Evolutionary conservation across 2,329 filamentous ascomycete species (phyloP), one percentile per base, ranked within the genome.

Genomic region (Pyrenochaeta sp.): DNA sequence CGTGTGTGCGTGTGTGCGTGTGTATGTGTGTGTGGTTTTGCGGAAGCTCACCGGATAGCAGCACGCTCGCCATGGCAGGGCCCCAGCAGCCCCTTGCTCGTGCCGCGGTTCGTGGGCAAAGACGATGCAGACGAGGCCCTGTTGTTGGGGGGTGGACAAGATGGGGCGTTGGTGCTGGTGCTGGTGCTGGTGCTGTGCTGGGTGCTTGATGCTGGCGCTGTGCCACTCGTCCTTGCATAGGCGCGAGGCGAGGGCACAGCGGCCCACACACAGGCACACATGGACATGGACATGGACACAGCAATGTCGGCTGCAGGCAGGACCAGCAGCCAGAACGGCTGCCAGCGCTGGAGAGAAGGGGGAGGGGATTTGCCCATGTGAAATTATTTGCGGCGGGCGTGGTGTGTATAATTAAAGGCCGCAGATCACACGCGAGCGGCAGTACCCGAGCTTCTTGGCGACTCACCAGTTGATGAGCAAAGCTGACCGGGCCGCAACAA

Each of bases 341-440:
- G n/a, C n/a, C n/a, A n/a, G n/a, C n/a, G n/a, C n/a, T n/a, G n/a
- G n/a, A n/a, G n/a, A n/a, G n/a, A n/a, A n/a, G n/a, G n/a, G n/a
- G n/a, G n/a, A n/a, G n/a, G n/a, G n/a, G n/a, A n/a, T n/a, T n/a
- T n/a, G n/a, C n/a, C n/a, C n/a, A n/a, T n/a, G n/a, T n/a, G n/a
- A n/a, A n/a, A 36, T 10, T 37, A 44, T 47, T n/a, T 45, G 44
- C 43, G 44, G 45, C 35, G 49, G 33, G 27, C 32, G 37, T 51
- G 47, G 37, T 51, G 47, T 53, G 37, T 46, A 58, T 49, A 52
- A 63, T 61, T 56, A 60, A 63, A 63, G 56, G 56, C 54, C 52
- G 60, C 49, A 56, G 60, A 63, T 63, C 58, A 60, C 61, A 63
- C 59, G 58, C 61, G 61, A 58, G 51, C 58, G 58, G 61, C 49